Evolutionary conservation across 2,329 filamentous ascomycete species (phyloP).

Genomic region (Dryadomyces quercus-mongolicae): DNA sequence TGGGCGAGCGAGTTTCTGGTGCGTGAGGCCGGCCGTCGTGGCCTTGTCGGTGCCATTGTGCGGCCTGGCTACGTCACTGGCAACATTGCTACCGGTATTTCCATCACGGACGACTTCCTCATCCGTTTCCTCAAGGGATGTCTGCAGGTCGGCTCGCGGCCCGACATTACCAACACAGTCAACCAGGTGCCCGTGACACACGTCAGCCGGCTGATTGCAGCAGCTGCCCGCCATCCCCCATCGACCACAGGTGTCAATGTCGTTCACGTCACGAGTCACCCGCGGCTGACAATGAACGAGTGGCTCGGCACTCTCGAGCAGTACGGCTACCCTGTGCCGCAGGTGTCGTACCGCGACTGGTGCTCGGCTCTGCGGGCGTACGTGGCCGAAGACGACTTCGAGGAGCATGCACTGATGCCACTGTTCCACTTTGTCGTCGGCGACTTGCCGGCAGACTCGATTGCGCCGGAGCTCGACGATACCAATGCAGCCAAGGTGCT

Average conservation of each 20-base stretch:
- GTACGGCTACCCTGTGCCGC: conserved; percentile 61
- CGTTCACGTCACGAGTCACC: conserved; percentile 68
- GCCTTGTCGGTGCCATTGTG: conserved; percentile 63
- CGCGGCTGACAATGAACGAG: conserved; percentile 64
- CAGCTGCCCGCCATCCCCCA: conserved; percentile 51
- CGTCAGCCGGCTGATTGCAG: conserved; percentile 69
- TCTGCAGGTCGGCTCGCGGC: conserved; percentile 61
- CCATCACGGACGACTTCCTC: conserved; percentile 81
- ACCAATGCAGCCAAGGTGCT: conserved; percentile 44
- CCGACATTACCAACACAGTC: conserved; percentile 72
- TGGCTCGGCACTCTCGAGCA: conserved; percentile 58
- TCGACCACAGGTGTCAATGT: conserved; percentile 30
- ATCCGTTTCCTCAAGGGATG: conserved; percentile 80
- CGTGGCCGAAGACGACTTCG: conserved; percentile 44
- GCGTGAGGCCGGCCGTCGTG: conserved; percentile 64
- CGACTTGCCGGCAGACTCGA: conserved; percentile 57
- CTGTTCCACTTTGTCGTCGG: conserved; percentile 62
- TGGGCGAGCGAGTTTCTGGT: conserved; percentile 66
- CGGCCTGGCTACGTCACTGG: conserved; percentile 80
- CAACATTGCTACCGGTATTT: conserved; percentile 55
- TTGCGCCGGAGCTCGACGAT: conserved; percentile 65
- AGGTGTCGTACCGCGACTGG: conserved; percentile 59
- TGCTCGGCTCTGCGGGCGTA: conserved; percentile 52
- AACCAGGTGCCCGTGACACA: conserved; percentile 84
- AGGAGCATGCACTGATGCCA: conserved; percentile 54